These are phyloP conservation scores for Melaleuca quinquenervia DNA, from an alignment of 345 rosid genomes.

Conservation along the genomic window DNA sequence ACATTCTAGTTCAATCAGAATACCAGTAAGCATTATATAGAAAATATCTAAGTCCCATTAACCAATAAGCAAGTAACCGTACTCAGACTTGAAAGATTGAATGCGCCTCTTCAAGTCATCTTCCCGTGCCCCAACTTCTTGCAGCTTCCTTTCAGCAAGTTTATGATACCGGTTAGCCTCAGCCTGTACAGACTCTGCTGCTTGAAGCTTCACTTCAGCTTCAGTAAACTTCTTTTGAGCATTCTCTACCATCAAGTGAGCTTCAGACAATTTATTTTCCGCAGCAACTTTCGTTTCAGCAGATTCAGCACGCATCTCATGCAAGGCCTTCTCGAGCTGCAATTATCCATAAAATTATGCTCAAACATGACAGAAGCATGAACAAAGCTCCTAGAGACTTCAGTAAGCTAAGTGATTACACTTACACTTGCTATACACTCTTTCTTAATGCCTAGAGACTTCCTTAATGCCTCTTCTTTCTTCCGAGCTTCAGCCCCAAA, in stretches of 20 bases:
- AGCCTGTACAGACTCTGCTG: conserved; percentile 65
- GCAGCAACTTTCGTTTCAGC: conserved; percentile 90
- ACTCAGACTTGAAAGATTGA: conserved; percentile 65
- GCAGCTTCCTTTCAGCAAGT: conserved; percentile 78
- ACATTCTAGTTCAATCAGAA: background rate
- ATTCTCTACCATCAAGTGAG: conserved; percentile 50
- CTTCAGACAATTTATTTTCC: conserved; percentile 55
- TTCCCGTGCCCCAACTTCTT: conserved; percentile 77
- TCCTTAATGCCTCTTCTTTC: conserved; percentile 74
- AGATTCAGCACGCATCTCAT: conserved; percentile 90
- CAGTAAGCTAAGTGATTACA: background rate
- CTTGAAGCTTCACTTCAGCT: conserved; percentile 51
- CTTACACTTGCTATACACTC: conserved; percentile 91
- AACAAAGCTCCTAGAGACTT: background rate
- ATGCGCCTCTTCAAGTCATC: conserved; percentile 63
- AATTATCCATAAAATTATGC: background rate
- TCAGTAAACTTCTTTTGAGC: conserved; percentile 54
- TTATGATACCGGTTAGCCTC: conserved; percentile 61
- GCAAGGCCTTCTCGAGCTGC: conserved; percentile 89
- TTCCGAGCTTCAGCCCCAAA: conserved; percentile 61
- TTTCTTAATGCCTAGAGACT: conserved; percentile 73
- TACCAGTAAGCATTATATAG: background rate
- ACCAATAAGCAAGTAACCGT: conserved; percentile 16
- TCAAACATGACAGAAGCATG: background rate
- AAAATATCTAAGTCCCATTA: background rate